These are phyloP conservation scores for Pseudozyma sp. DNA, from an alignment of 1,284 basidiomycete species.

Conservation along the genomic window DNA sequence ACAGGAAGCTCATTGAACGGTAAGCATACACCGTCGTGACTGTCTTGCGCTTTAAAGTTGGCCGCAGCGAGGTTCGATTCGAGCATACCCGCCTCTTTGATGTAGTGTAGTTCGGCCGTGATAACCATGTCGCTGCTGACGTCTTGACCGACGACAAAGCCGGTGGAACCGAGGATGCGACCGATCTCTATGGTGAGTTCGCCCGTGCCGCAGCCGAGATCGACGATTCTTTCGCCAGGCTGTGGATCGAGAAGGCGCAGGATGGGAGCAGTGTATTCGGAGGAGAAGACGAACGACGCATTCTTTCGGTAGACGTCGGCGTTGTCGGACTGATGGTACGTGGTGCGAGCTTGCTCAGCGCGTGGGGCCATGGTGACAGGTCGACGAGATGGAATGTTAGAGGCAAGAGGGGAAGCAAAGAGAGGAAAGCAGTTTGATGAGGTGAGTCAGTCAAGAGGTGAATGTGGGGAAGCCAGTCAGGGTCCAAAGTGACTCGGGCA, in stretches of 20 bases:
- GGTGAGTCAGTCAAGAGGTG: too few species aligned
- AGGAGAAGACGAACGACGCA: conserved; percentile 54
- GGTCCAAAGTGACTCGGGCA: conserved; percentile 1
- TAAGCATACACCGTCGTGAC: conserved; percentile 9
- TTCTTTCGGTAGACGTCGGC: conserved; percentile 41
- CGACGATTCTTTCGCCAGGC: conserved; percentile 44
- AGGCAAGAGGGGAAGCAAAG: too few species aligned
- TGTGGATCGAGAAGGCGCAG: conserved; percentile 41
- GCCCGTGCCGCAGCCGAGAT: conserved; percentile 50
- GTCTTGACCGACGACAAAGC: conserved; percentile 32
- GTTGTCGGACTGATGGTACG: conserved; percentile 39
- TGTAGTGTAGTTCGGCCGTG: conserved; percentile 10
- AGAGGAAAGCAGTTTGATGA: too few species aligned
- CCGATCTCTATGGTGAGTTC: conserved; percentile 39
- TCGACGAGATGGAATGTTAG: too few species aligned
- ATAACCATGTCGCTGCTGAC: conserved; percentile 41
- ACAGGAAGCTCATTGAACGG: neutral
- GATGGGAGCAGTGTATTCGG: conserved; percentile 39
- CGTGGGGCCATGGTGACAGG: neutral
- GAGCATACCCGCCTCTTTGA: neutral
- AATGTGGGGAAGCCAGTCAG: neutral
- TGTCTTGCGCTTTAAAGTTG: conserved; percentile 24
- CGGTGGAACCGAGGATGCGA: conserved; percentile 7
- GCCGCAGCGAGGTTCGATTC: neutral
- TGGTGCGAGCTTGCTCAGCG: neutral